phyloP scores from a whole-genome alignment of 495 filamentous ascomycete species.

The Penicillium daleae region DNA sequence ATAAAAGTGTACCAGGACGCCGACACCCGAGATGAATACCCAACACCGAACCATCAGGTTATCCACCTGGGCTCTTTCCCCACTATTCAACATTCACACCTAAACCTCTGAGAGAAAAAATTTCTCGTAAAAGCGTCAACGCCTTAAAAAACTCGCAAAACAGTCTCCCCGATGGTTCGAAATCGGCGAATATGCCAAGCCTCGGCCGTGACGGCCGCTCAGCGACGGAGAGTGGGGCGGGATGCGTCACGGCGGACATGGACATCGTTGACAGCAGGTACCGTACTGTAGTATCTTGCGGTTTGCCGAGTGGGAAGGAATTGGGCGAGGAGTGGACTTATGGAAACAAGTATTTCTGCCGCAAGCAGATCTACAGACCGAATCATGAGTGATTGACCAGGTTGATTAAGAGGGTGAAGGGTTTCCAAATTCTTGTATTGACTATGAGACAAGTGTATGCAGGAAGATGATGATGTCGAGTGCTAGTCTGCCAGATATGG shows the following conservation, averaged over 20 bases:
- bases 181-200: neutral
- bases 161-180: neutral
- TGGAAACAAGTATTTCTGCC: neutral
- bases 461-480: neutral
- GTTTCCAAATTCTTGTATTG: neutral
- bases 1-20: no score
- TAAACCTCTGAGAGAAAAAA: no score
- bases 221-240: slow-evolving; percentile 9
- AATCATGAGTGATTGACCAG: neutral
- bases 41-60: neutral
- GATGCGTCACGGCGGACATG: neutral
- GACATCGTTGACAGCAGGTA: no score
- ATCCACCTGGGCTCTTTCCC: neutral
- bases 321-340: neutral
- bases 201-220: slow-evolving; percentile 8
- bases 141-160: neutral
- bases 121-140: neutral
- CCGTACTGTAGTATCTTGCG: neutral
- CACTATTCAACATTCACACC: neutral
- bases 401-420: no score
- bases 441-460: no score
- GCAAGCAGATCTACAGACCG: no score
- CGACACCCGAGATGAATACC: no score
- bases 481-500: neutral
- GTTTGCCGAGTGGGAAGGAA: neutral